These are phyloP conservation scores for Sugiyamaella novakii DNA, from an alignment of 1,139 yeast genomes.

Conservation along the genomic window DNA sequence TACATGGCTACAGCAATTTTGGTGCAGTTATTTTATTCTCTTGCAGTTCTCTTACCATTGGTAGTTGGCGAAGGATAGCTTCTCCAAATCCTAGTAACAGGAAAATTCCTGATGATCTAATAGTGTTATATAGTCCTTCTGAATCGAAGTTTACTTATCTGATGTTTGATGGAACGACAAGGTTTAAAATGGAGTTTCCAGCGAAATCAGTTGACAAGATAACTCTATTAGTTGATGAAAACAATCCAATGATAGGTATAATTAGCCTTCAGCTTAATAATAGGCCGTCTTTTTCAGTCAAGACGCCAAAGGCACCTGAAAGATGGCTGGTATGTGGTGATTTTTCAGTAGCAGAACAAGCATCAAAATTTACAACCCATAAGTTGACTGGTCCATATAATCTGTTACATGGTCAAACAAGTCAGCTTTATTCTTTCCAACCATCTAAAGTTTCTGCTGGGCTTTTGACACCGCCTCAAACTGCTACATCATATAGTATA, in stretches of 20 bases:
- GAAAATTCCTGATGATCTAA: slow-evolving; percentile 29
- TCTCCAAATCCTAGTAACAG: slow-evolving; percentile 4
- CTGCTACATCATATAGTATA: slow-evolving; percentile 12
- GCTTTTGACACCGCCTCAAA: slow-evolving; percentile 25
- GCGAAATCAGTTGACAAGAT: slow-evolving; percentile 30
- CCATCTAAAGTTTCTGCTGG: slow-evolving; percentile 29
- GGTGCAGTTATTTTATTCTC: slow-evolving; percentile 28
- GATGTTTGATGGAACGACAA: slow-evolving; percentile 33
- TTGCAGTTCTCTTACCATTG: slow-evolving; percentile 37
- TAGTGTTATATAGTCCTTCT: slow-evolving; percentile 32
- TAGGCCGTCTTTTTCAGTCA: slow-evolving; percentile 35
- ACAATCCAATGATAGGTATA: slow-evolving; percentile 27
- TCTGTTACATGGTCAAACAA: slow-evolving; percentile 29
- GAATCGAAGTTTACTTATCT: slow-evolving; percentile 34
- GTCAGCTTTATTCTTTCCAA: slow-evolving; percentile 30
- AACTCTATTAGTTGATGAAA: slow-evolving; percentile 22
- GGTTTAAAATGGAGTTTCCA: slow-evolving; percentile 36
- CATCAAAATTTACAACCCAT: slow-evolving; percentile 33
- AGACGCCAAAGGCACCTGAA: slow-evolving; percentile 23
- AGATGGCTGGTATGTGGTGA: slow-evolving; percentile 37
- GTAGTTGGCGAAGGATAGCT: slow-evolving; percentile 39
- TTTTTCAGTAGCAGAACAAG: slow-evolving; percentile 38
- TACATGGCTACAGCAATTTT: slow-evolving; percentile 4
- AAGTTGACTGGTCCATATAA: slow-evolving; percentile 33
- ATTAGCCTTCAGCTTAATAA: slow-evolving; percentile 29